phyloP scores from a whole-genome alignment of 495 filamentous ascomycete genomes.

The Hypomontagnella submonticulosa region DNA sequence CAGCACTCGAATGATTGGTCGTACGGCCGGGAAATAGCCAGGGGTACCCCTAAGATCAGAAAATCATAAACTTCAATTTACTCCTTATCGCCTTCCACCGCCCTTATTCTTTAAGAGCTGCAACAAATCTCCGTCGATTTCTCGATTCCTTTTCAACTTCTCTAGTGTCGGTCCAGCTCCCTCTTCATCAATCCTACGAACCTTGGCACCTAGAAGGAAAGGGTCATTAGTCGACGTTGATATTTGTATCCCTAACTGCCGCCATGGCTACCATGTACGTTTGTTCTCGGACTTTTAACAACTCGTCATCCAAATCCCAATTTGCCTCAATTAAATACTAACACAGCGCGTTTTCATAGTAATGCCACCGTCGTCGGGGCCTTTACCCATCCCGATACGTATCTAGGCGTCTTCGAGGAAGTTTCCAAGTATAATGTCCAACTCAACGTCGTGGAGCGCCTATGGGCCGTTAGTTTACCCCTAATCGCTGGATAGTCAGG shows the following conservation, averaged over 20 bases:
- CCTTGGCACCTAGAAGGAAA: constrained; percentile 8
- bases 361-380: constrained; percentile 67
- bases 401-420: constrained; percentile 85
- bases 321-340: constrained; percentile 24
- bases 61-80: constrained; percentile 34
- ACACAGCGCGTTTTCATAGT: constrained; percentile 51
- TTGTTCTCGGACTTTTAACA: background rate
- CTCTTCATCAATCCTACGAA: constrained; percentile 24
- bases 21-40: constrained; percentile 20
- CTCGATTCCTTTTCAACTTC: constrained; percentile 24
- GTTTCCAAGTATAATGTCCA: constrained; percentile 88
- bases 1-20: constrained; percentile 49
- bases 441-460: constrained; percentile 81
- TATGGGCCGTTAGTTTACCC: constrained; percentile 80
- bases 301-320: background rate
- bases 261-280: constrained; percentile 58
- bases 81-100: constrained; percentile 45
- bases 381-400: constrained; percentile 66
- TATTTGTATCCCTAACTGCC: constrained; percentile 13
- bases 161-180: constrained; percentile 23
- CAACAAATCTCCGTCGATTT: constrained; percentile 35
- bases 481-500: constrained; percentile 1
- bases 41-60: constrained; percentile 29
- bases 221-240: constrained; percentile 16
- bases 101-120: constrained; percentile 31